Base-by-base conservation (phyloP, 345 rosid species). In the Citrus medica region DNA sequence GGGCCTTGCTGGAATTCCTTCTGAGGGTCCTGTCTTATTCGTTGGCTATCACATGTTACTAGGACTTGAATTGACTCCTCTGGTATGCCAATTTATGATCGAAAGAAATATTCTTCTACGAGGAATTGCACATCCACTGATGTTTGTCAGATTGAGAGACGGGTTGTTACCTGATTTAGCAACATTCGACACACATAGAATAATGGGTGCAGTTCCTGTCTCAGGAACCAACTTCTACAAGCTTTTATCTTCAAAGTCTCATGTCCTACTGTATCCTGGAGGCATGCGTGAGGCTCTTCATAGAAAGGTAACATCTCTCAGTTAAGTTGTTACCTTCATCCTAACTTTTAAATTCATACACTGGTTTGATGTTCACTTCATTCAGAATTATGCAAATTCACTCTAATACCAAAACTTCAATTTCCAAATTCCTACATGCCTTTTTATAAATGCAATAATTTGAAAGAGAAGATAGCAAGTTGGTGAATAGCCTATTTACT, bases 271-370 rank as follows among this genome's bases (percentile, higher is more conserved):
- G 65, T 92, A 90, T 80, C 97, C 98, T 4, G 97, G 98, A 75
- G 97, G 98, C 62, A 77, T 79, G 62, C 95, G 95, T 1, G 98
- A 94, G 84, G 95, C 95, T 83, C 82, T 85, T 69, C 97, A 94
- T 65, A 76, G 90, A 48, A 91, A 89, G 92, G 92, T 87, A 64
- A 72, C 60, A 16, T 35, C 38, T 71, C 56, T 28, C 27, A 14
- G 42, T 46, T 46, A 46, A 12, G 51, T 64, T 64, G n/a, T 32
- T 32, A 64, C 10, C 68, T 64, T 32, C n/a, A 30, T 64, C 68
- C 21, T 17, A 30, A 17, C 68, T 32, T 17, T 64, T 32, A 64
- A 64, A 32, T 30, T 14, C 67, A 14, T 30, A 30, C 30, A 63
- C 8, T 64, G 7, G 13, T 64, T 17, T 64, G 69, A 32, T 33